Conservation (phyloP, 2,329 filamentous ascomycete species). For the Helotiales sp. region DNA sequence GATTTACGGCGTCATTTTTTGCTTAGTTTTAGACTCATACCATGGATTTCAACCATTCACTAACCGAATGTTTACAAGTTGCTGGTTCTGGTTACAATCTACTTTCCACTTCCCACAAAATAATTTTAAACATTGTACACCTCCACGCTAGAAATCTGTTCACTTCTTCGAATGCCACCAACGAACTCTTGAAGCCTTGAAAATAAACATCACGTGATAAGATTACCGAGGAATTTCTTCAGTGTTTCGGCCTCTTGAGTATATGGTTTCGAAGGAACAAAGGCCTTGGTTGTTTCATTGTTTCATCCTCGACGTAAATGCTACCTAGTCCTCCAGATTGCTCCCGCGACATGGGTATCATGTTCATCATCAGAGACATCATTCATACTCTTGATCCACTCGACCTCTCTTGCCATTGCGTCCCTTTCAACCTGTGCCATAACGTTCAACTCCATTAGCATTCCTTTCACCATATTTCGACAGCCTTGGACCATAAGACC, state of each 20-base stretch:
- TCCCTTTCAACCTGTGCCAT: constrained; percentile 64
- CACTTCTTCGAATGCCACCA: background rate
- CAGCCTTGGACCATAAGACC: constrained; percentile 49
- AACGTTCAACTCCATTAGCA: constrained; percentile 60
- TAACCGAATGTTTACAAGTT: background rate
- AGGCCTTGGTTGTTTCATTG: background rate
- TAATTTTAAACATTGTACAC: background rate
- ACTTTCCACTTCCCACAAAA: background rate
- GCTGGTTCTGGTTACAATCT: background rate
- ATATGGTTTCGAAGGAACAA: too few species aligned
- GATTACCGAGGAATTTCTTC: background rate
- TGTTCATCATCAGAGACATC: constrained; percentile 34
- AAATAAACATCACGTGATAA: too few species aligned
- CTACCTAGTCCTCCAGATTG: constrained; percentile 29
- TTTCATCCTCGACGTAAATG: background rate
- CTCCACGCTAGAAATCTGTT: background rate
- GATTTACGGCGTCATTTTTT: background rate
- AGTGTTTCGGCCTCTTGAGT: background rate
- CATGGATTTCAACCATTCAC: too few species aligned
- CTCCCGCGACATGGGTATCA: constrained; percentile 27
- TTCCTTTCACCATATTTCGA: constrained; percentile 51
- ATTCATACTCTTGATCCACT: constrained; percentile 59
- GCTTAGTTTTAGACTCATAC: background rate
- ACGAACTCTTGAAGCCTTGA: too few species aligned
- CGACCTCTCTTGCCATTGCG: constrained; percentile 54